These are phyloP conservation scores for Thinopyrum elongatum DNA, from an alignment of 176 grass and related monocot genomes.

Conservation along the genomic window DNA sequence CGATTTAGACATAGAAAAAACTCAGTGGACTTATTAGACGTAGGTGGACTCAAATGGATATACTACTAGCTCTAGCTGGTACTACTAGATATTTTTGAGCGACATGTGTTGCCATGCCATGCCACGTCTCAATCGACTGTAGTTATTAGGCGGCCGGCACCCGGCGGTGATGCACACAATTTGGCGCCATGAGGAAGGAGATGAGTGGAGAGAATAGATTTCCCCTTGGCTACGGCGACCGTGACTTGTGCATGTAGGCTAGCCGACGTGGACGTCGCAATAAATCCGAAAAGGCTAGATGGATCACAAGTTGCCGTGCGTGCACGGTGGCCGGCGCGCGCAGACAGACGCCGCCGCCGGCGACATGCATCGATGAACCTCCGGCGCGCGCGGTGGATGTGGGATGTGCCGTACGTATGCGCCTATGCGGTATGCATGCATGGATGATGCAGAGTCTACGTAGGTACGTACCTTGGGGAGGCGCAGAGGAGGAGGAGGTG, in stretches of 20 bases:
- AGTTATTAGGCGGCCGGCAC: background rate
- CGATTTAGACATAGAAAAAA: too few species aligned
- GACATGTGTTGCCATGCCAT: background rate
- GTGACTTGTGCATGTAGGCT: constrained; percentile 1
- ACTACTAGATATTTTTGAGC: background rate
- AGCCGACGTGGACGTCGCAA: background rate
- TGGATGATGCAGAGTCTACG: background rate
- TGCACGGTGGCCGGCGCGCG: background rate
- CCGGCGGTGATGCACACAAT: background rate
- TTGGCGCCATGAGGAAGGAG: background rate
- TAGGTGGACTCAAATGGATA: background rate
- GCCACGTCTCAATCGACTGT: background rate
- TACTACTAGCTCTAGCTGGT: too few species aligned
- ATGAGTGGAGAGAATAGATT: background rate
- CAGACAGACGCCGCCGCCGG: background rate
- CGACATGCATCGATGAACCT: background rate
- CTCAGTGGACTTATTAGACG: background rate
- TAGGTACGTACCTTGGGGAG: constrained; percentile 49
- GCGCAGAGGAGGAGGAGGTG: constrained; percentile 71
- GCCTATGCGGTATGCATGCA: background rate
- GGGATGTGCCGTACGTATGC: too few species aligned
- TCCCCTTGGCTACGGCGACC: background rate
- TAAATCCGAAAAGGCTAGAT: background rate
- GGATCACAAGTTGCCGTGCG: background rate
- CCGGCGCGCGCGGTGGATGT: too few species aligned